These are phyloP conservation scores for Rhynchospora tenuis DNA, from an alignment of 176 grass and related monocot species.

Conservation along the genomic window DNA sequence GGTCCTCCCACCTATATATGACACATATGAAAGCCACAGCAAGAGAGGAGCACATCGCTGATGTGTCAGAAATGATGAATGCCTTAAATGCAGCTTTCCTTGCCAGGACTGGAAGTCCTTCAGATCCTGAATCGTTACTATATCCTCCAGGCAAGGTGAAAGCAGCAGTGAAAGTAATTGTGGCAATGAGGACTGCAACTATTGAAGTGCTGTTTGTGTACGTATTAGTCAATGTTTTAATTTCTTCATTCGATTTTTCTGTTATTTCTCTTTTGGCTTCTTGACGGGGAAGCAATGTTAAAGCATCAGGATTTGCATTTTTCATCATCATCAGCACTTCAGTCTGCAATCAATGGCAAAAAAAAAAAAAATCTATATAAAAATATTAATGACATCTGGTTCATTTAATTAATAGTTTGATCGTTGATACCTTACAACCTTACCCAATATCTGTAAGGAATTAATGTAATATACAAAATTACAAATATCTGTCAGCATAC, in stretches of 20 bases:
- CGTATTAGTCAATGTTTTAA: conserved; percentile 12
- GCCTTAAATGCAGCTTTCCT: background rate
- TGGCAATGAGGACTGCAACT: conserved; percentile 24
- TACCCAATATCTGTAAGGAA: too few relatives aligned
- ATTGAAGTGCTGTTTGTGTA: conserved; percentile 29
- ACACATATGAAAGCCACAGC: conserved; percentile 28
- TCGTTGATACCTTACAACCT: background rate
- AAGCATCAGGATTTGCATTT: background rate
- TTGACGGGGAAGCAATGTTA: background rate
- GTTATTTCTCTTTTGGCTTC: background rate
- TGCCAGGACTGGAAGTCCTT: conserved; percentile 13
- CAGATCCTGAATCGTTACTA: background rate
- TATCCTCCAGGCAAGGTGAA: conserved; percentile 10
- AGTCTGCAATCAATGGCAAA: background rate
- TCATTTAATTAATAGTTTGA: background rate
- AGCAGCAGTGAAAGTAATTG: conserved; percentile 13
- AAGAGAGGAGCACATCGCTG: conserved; percentile 15
- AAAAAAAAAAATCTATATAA: background rate
- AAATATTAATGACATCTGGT: too few relatives aligned
- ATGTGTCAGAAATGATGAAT: conserved; percentile 23
- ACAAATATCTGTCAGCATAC: background rate
- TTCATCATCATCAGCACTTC: conserved; percentile 24
- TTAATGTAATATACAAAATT: too few relatives aligned
- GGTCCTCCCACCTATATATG: conserved; percentile 23
- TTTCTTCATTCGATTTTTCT: background rate